phyloP scores from a whole-genome alignment of 495 filamentous ascomycete species.

The Extremus antarcticus region DNA sequence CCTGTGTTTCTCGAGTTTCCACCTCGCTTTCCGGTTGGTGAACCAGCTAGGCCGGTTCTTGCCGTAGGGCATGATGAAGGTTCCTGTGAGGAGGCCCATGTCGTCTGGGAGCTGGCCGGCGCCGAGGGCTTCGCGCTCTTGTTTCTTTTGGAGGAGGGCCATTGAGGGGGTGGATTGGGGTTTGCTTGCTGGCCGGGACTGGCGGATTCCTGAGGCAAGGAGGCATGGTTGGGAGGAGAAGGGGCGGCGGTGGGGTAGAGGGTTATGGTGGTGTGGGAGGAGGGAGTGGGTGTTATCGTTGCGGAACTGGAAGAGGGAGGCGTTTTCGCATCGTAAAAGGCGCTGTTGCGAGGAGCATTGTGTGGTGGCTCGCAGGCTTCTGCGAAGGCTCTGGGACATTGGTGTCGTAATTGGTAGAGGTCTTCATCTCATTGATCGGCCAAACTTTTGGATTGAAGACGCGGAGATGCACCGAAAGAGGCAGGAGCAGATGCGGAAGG shows the following conservation, averaged over 20 bases:
- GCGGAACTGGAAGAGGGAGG: neutral
- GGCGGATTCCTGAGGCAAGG: neutral
- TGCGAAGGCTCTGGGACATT: neutral
- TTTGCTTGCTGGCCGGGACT: neutral
- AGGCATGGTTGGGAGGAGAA: neutral
- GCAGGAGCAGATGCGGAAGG: too few species aligned
- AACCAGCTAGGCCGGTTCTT: constrained; percentile 12
- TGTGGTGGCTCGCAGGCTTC: neutral
- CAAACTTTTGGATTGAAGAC: too few species aligned
- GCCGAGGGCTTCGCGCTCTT: neutral
- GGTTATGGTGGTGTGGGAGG: too few species aligned
- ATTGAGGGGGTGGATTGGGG: neutral
- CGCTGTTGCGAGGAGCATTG: neutral
- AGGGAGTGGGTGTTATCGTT: too few species aligned
- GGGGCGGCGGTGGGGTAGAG: neutral
- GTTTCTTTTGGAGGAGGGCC: neutral
- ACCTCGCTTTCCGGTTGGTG: neutral
- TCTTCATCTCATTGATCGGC: too few species aligned
- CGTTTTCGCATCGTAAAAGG: neutral
- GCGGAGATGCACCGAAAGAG: too few species aligned
- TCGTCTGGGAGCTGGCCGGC: constrained; percentile 6
- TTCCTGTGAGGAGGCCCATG: constrained; percentile 13
- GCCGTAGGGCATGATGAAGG: constrained; percentile 16
- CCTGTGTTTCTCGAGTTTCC: constrained; percentile 16
- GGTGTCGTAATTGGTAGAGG: too few species aligned